These are phyloP conservation scores for Wickerhamomyces mucosus DNA, from an alignment of 805 yeast species.

Conservation along the genomic window DNA sequence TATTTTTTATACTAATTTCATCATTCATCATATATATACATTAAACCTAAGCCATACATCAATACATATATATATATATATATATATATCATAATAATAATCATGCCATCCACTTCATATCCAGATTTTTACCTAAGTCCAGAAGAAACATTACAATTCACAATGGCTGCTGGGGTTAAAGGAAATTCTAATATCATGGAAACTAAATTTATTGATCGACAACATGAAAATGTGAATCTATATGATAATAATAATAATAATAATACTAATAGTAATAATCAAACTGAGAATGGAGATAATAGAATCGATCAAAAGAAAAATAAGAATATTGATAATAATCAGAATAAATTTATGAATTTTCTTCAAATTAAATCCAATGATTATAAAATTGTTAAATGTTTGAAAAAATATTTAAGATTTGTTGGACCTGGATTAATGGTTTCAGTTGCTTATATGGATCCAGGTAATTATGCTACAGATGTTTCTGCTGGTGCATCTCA, in stretches of 20 bases:
- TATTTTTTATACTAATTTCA: no score
- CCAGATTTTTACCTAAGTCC: neutral
- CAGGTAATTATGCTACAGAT: slow-evolving; percentile 88
- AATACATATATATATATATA: no score
- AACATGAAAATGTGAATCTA: neutral
- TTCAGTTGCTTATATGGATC: slow-evolving; percentile 87
- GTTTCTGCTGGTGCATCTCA: slow-evolving; percentile 82
- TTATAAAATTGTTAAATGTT: slow-evolving; percentile 11
- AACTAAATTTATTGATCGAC: neutral
- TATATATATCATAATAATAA: no score
- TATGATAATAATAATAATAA: neutral
- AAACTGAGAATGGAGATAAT: neutral
- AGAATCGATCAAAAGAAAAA: neutral
- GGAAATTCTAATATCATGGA: neutral
- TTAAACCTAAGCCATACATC: no score
- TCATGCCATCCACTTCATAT: no score
- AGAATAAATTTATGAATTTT: slow-evolving; percentile 1
- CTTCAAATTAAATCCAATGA: slow-evolving; percentile 13
- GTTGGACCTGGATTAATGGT: slow-evolving; percentile 87
- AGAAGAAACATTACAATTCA: neutral
- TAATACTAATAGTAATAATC: neutral
- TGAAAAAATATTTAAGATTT: slow-evolving; percentile 53
- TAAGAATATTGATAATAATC: neutral
- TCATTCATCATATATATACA: no score
- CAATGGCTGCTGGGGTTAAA: neutral